Conservation (phyloP, 2,329 filamentous ascomycete genomes). For the Daldinia sp. region DNA sequence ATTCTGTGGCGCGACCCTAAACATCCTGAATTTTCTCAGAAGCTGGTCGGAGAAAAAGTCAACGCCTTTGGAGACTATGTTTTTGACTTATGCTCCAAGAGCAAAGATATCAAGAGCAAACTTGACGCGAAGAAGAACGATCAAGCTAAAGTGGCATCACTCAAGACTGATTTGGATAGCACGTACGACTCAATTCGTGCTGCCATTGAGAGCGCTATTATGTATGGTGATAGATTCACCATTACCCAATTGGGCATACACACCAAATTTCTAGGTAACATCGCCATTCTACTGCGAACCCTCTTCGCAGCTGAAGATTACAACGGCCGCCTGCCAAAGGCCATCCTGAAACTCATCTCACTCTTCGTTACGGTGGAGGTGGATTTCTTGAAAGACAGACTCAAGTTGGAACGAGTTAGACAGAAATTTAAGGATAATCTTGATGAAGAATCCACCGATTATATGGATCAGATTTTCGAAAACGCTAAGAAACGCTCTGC, state of each 20-base stretch:
- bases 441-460: slow-evolving; percentile 62
- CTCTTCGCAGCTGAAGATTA: slow-evolving; percentile 63
- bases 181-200: slow-evolving; percentile 60
- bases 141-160: slow-evolving; percentile 44
- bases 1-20: slow-evolving; percentile 42
- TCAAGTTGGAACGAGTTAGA: slow-evolving; percentile 71
- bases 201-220: slow-evolving; percentile 62
- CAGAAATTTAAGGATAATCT: slow-evolving; percentile 72
- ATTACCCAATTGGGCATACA: slow-evolving; percentile 66
- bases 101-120: slow-evolving; percentile 57
- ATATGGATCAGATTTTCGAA: slow-evolving; percentile 51
- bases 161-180: slow-evolving; percentile 53
- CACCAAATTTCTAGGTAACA: slow-evolving; percentile 62
- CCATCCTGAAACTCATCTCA: slow-evolving; percentile 67
- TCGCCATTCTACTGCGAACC: slow-evolving; percentile 63
- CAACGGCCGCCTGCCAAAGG: slow-evolving; percentile 61
- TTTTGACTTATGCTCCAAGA: slow-evolving; percentile 57
- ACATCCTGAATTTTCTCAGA: slow-evolving; percentile 44
- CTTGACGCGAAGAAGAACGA: slow-evolving; percentile 40
- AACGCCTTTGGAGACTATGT: slow-evolving; percentile 61
- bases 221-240: slow-evolving; percentile 63
- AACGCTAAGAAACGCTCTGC: slow-evolving; percentile 40
- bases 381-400: slow-evolving; percentile 65
- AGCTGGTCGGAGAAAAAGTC: slow-evolving; percentile 50
- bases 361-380: slow-evolving; percentile 68